Evolutionary conservation across 768 basidiomycete species (phyloP).

Genomic region (Lactarius sp.): DNA sequence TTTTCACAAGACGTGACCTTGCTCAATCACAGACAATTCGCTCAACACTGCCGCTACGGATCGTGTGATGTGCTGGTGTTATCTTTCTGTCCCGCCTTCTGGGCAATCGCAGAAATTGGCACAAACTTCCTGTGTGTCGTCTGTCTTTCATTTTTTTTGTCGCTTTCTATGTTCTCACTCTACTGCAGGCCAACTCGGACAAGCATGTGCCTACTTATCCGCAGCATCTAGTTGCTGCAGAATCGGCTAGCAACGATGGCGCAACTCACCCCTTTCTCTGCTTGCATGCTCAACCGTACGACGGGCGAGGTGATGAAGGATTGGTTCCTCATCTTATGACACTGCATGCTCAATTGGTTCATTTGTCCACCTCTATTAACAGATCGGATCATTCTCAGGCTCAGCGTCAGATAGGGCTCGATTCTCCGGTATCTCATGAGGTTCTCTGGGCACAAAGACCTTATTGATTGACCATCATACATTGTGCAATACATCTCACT

Average conservation of each 20-base stretch:
- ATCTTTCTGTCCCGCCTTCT: too few species aligned
- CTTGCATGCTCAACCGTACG: constrained; percentile 43
- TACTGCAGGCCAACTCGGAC: constrained; percentile 36
- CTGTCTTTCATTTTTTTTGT: too few species aligned
- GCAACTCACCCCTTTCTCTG: constrained; percentile 60
- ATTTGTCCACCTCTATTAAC: constrained; percentile 8
- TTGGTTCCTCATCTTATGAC: constrained; percentile 86
- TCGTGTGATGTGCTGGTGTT: too few species aligned
- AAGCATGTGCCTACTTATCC: constrained; percentile 91
- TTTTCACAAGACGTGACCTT: too few species aligned
- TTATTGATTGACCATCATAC: too few species aligned
- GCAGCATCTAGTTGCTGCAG: constrained; percentile 57
- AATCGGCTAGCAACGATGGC: constrained; percentile 94
- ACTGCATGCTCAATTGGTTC: constrained; percentile 44
- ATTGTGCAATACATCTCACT: too few species aligned
- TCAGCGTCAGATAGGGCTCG: constrained; percentile 44
- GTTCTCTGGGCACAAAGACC: constrained; percentile 60
- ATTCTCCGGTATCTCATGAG: constrained; percentile 52
- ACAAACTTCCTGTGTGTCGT: too few species aligned
- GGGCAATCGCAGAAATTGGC: too few species aligned
- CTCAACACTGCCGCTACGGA: too few species aligned
- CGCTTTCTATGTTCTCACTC: too few species aligned
- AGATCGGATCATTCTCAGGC: constrained; percentile 66
- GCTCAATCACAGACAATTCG: too few species aligned
- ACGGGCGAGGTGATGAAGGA: constrained; percentile 66